These are phyloP conservation scores for Psilocybe subaeruginosa DNA, from an alignment of 768 basidiomycete species.

Conservation along the genomic window DNA sequence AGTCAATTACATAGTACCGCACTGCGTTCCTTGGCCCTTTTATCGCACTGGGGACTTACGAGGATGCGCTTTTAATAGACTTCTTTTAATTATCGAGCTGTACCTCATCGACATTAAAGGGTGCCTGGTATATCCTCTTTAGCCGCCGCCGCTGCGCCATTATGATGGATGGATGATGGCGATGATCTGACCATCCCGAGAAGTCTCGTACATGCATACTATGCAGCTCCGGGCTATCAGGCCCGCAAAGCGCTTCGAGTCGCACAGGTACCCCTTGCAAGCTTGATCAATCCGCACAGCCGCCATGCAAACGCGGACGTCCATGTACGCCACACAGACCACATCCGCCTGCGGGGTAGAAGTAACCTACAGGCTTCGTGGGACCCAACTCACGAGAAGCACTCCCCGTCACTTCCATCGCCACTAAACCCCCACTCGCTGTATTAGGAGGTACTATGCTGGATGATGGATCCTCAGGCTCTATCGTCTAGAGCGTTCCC, in stretches of 20 bases:
- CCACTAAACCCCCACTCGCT: background rate
- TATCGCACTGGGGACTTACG: background rate
- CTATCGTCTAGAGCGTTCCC: background rate
- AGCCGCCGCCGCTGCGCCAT: background rate
- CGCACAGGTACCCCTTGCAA: background rate
- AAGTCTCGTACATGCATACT: background rate
- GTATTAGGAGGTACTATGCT: background rate
- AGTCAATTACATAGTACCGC: background rate
- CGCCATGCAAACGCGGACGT: background rate
- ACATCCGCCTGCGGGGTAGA: background rate
- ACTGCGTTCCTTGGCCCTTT: background rate
- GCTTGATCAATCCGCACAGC: conserved; percentile 2
- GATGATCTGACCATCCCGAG: background rate
- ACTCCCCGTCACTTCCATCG: background rate
- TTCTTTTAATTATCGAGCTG: conserved; percentile 11
- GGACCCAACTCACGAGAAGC: background rate
- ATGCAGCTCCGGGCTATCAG: background rate
- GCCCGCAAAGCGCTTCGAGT: background rate
- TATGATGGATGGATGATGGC: background rate
- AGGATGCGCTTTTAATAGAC: conserved; percentile 2
- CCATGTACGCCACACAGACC: background rate
- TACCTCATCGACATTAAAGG: conserved; percentile 7
- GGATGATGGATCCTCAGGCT: background rate
- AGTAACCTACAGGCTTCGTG: background rate
- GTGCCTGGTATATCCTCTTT: background rate